Conservation (phyloP, 2,329 filamentous ascomycete species). For the Acephala macrosclerotiorum region DNA sequence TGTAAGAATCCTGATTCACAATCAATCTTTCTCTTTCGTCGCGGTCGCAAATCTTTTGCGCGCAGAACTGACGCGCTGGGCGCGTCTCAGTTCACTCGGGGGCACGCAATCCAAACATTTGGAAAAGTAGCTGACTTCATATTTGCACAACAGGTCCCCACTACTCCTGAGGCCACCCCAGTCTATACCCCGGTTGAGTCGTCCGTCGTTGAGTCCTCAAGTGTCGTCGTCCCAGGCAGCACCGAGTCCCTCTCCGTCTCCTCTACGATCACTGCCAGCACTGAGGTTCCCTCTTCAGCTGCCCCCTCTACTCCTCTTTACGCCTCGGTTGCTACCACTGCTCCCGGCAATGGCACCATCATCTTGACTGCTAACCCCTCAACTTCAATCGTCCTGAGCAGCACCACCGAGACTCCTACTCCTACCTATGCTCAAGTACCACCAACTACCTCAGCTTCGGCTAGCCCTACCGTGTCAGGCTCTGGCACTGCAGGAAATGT, state of each 20-base stretch:
- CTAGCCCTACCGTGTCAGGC: no score
- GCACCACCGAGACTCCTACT: no score
- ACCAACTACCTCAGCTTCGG: not conserved
- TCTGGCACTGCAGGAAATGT: no score
- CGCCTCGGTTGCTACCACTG: slow-evolving; percentile 11
- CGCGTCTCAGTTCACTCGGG: no score
- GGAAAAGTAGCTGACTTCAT: not conserved
- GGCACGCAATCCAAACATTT: not conserved
- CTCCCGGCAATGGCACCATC: slow-evolving; percentile 1
- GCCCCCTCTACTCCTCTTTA: slow-evolving; percentile 5
- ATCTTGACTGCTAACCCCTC: not conserved
- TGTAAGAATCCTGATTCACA: no score
- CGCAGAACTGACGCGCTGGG: no score
- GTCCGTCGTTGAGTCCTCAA: not conserved
- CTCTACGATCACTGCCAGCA: not conserved
- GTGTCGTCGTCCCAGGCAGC: not conserved
- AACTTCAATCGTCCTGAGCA: no score
- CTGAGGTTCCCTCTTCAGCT: slow-evolving; percentile 2
- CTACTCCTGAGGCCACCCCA: not conserved
- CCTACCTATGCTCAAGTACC: not conserved
- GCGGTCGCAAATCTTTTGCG: no score
- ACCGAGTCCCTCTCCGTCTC: not conserved
- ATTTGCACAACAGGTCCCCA: not conserved
- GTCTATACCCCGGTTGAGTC: slow-evolving; percentile 3
- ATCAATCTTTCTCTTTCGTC: no score